These are phyloP conservation scores for Rosa chinensis DNA, from an alignment of 306 rosid species.

Conservation along the genomic window DNA sequence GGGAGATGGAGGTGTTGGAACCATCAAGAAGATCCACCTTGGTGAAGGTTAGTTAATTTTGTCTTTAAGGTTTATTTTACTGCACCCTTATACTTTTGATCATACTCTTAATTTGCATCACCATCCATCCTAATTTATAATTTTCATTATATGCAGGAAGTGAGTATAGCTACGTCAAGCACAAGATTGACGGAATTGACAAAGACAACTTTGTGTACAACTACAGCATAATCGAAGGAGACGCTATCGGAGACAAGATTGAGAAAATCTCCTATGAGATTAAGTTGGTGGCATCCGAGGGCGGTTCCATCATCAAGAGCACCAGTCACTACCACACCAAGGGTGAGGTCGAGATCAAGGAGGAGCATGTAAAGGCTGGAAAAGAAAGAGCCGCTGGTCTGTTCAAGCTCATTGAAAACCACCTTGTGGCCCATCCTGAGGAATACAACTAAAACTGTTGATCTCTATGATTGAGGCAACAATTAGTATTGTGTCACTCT, in stretches of 20 bases:
- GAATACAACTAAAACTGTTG: conserved; percentile 28
- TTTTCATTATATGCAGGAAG: conserved; percentile 4
- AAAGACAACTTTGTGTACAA: conserved; percentile 30
- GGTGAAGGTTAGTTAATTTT: conserved; percentile 15
- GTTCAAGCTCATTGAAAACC: conserved; percentile 37
- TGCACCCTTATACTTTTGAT: not conserved
- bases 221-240: conserved; percentile 47
- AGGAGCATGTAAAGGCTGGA: conserved; percentile 17
- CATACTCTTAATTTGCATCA: not conserved
- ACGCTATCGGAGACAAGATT: conserved; percentile 29
- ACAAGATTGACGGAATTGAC: conserved; percentile 45
- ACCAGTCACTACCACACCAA: conserved; percentile 29
- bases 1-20: conserved; percentile 54
- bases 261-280: conserved; percentile 41
- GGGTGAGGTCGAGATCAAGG: conserved; percentile 26
- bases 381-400: conserved; percentile 27
- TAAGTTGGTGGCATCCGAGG: conserved; percentile 34
- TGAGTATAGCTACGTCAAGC: conserved; percentile 32
- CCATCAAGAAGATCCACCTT: conserved; percentile 45
- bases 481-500: not conserved
- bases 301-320: conserved; percentile 39
- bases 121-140: not conserved
- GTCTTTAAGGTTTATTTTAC: not conserved
- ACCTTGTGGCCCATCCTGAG: conserved; percentile 35
- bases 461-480: not conserved